A percentile compares a stretch with the other conserved stretches of the same genome.
Evolutionary conservation across 2,329 filamentous ascomycete species (phyloP).

Genomic region (Exophiala phaeomuriformis): DNA sequence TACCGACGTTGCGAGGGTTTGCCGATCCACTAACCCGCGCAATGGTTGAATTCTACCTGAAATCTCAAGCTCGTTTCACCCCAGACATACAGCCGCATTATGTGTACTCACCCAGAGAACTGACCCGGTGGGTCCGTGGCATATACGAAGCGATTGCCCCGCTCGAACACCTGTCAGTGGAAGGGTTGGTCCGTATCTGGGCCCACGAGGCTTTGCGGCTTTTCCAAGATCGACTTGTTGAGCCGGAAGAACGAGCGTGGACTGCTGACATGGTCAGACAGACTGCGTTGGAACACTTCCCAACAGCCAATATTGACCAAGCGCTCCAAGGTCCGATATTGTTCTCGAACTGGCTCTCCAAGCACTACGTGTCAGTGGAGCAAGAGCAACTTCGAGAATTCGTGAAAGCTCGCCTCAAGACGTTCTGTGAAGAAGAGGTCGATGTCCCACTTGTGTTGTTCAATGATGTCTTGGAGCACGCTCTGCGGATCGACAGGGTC

Average conservation of each 20-base stretch:
- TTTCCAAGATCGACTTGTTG: conserved; percentile 95
- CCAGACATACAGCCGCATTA: conserved; percentile 97
- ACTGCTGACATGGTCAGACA: conserved; percentile 80
- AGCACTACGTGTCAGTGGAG: conserved; percentile 95
- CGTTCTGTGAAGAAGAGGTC: conserved; percentile 98
- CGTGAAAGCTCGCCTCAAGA: conserved; percentile 91
- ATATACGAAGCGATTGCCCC: conserved; percentile 95
- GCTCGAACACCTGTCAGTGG: conserved; percentile 76
- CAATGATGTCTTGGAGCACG: conserved; percentile 97
- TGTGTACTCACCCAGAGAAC: conserved; percentile 96
- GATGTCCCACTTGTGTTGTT: conserved; percentile 98
- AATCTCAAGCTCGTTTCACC: conserved; percentile 91
- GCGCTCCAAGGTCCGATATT: conserved; percentile 88
- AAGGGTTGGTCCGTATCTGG: conserved; percentile 94
- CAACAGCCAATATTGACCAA: conserved; percentile 83
- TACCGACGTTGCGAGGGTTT: conserved; percentile 90
- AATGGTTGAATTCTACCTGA: conserved; percentile 94
- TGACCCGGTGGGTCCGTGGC: conserved; percentile 95
- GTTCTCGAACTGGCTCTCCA: conserved; percentile 98
- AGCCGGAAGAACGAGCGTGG: conserved; percentile 90
- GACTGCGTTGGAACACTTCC: conserved; percentile 87
- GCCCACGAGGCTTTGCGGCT: conserved; percentile 91
- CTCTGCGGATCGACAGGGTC: conserved; percentile 94
- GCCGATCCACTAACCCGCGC: conserved; percentile 88
- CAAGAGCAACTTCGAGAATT: conserved; percentile 93